phyloP scores from a whole-genome alignment of 2,329 filamentous ascomycete species.

The Hymenoscyphus scutula region DNA sequence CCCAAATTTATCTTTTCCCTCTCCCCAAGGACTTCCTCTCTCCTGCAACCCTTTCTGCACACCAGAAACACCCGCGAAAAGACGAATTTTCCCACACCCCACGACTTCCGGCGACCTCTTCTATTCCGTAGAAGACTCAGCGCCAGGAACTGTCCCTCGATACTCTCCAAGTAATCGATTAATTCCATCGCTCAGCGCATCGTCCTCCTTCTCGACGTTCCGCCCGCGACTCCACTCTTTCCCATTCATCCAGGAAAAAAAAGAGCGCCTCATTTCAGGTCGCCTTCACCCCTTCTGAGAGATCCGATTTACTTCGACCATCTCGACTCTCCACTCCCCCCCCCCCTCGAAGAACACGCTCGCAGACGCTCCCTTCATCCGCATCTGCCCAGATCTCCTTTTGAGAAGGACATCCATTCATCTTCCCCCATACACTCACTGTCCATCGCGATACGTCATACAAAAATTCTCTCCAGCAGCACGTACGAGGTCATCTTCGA shows the following conservation, averaged over 20 bases:
- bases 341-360: constrained; percentile 12
- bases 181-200: constrained; percentile 21
- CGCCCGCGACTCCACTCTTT: constrained; percentile 12
- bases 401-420: constrained; percentile 27
- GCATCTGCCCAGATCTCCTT: constrained; percentile 29
- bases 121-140: constrained; percentile 35
- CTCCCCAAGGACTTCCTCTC: constrained; percentile 5
- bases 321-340: constrained; percentile 27
- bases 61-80: constrained; percentile 10
- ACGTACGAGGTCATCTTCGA: constrained; percentile 30
- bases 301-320: constrained; percentile 37
- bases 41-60: constrained; percentile 13
- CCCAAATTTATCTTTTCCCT: constrained; percentile 1
- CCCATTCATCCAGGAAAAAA: constrained; percentile 19
- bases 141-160: constrained; percentile 26
- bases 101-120: constrained; percentile 26
- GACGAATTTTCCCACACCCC: constrained; percentile 1
- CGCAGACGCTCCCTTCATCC: constrained; percentile 25
- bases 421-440: no score
- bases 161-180: constrained; percentile 17
- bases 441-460: constrained; percentile 35
- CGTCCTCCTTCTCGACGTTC: constrained; percentile 20
- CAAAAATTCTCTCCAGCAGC: constrained; percentile 20
- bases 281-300: constrained; percentile 27
- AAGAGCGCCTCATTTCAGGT: constrained; percentile 24